Evolutionary conservation across 805 yeast genomes (phyloP).

Genomic region (Myxozyma neglecta): DNA sequence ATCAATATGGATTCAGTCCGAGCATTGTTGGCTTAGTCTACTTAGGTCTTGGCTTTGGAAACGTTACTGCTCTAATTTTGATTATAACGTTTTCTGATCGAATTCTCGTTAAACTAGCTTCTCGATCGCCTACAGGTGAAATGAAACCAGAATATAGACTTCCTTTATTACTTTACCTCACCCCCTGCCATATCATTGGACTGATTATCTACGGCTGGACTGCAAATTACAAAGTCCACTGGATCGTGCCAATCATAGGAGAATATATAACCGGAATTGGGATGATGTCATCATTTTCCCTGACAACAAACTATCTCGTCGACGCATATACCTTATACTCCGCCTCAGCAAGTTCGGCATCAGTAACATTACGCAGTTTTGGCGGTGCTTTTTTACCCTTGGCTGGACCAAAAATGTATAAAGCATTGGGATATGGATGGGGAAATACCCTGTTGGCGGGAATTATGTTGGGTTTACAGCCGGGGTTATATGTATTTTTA

Average conservation of each 20-base stretch:
- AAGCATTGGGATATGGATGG: constrained; percentile 25
- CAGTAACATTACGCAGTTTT: constrained; percentile 63
- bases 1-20: constrained; percentile 49
- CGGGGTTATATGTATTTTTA: neutral
- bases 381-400: constrained; percentile 70
- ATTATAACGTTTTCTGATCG: constrained; percentile 54
- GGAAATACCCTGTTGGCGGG: constrained; percentile 50
- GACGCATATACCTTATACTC: constrained; percentile 50
- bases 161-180: constrained; percentile 47
- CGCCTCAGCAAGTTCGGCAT: constrained; percentile 79
- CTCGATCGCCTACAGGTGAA: constrained; percentile 39
- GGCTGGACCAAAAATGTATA: constrained; percentile 52
- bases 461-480: neutral
- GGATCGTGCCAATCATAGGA: constrained; percentile 58
- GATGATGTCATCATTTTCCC: constrained; percentile 42
- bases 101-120: constrained; percentile 42
- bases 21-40: constrained; percentile 59
- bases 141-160: constrained; percentile 52
- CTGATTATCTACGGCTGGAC: constrained; percentile 50
- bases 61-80: constrained; percentile 32
- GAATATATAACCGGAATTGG: constrained; percentile 49
- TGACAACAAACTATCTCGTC: constrained; percentile 40
- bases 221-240: constrained; percentile 47
- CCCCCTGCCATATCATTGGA: constrained; percentile 46
- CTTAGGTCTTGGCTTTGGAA: constrained; percentile 58